phyloP scores from a whole-genome alignment of 495 filamentous ascomycete species.

The Penicillium diatomitis region DNA sequence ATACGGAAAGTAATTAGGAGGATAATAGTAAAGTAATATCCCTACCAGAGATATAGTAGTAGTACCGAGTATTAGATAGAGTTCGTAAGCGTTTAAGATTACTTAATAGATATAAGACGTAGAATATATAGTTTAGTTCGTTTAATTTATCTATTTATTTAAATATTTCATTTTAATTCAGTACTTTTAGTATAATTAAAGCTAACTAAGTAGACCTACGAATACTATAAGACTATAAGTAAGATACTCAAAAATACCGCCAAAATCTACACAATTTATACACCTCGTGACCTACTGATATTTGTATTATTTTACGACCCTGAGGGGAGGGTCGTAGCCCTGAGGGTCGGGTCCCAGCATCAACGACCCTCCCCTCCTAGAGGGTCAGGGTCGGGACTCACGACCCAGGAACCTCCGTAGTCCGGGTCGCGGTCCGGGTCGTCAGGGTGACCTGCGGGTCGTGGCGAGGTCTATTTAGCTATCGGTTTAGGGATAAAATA shows the following conservation, averaged over 20 bases:
- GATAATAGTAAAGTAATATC: background rate
- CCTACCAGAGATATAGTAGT: background rate
- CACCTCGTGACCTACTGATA: background rate
- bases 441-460: slow-evolving; percentile 2
- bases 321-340: background rate
- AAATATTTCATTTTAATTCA: background rate
- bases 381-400: background rate
- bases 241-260: slow-evolving; percentile 2
- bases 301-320: slow-evolving; percentile 3
- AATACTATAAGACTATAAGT: slow-evolving; percentile 1
- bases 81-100: background rate
- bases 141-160: background rate
- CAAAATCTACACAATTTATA: slow-evolving; percentile 4
- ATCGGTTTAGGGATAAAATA: no score
- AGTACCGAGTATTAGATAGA: background rate
- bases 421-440: background rate
- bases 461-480: background rate
- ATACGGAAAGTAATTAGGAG: background rate
- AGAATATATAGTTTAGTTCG: background rate
- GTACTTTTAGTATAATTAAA: background rate
- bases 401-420: background rate
- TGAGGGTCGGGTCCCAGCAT: background rate
- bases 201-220: background rate
- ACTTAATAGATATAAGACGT: background rate
- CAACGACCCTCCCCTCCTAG: background rate